Percentiles rank a stretch among this genome's conserved stretches.
These are phyloP conservation scores for Hirschioporus abietinus DNA, from an alignment of 768 basidiomycete species.

Conservation along the genomic window DNA sequence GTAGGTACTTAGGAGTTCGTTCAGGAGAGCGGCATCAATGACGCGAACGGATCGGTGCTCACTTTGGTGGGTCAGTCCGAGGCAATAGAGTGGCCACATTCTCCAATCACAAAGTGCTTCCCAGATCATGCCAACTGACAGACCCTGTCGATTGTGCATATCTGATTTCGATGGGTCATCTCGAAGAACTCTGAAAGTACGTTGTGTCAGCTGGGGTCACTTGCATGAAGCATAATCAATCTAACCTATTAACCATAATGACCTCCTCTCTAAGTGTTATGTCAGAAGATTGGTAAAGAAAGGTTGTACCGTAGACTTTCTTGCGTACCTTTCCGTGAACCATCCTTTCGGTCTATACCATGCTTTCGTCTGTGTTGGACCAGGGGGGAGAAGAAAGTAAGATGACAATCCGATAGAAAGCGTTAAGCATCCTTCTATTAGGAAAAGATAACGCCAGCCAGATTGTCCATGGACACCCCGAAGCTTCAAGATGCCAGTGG, in stretches of 20 bases:
- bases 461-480: slow-evolving; percentile 46
- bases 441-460: slow-evolving; percentile 57
- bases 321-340: slow-evolving; percentile 52
- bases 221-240: neutral
- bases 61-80: slow-evolving; percentile 53
- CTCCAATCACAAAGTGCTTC: slow-evolving; percentile 51
- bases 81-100: slow-evolving; percentile 60
- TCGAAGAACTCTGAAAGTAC: slow-evolving; percentile 39
- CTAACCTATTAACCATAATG: slow-evolving; percentile 54
- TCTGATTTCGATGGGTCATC: slow-evolving; percentile 63
- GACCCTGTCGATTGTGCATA: slow-evolving; percentile 70
- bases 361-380: slow-evolving; percentile 58
- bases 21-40: neutral
- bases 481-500: slow-evolving; percentile 53
- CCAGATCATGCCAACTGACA: slow-evolving; percentile 44
- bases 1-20: slow-evolving; percentile 40
- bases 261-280: slow-evolving; percentile 42
- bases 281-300: neutral
- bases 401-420: slow-evolving; percentile 44
- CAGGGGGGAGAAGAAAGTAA: slow-evolving; percentile 55
- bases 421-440: slow-evolving; percentile 49
- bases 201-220: slow-evolving; percentile 1
- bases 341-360: slow-evolving; percentile 59
- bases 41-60: slow-evolving; percentile 14
- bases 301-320: neutral